Evolutionary conservation across 2,329 filamentous ascomycete genomes (phyloP), one percentile per base, ranked within the genome.

Genomic region (Aureobasidium namibiae): DNA sequence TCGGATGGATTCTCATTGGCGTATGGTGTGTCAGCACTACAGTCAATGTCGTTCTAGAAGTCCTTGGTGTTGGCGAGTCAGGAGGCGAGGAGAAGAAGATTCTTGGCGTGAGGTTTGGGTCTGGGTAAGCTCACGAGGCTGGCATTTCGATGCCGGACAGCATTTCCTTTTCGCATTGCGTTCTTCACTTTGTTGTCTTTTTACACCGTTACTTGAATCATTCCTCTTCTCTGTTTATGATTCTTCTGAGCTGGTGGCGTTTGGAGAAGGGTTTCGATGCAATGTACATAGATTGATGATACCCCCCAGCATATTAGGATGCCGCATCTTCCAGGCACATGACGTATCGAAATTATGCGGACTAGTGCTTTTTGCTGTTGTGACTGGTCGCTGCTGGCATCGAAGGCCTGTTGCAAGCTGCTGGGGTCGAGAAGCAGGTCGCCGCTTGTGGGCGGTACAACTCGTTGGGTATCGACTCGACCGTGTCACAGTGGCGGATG

Each of bases 11-110:
- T 0, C 72, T 97, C 66, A 88, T 99, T 66, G 80, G 76, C 10
- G 73, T 97, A 18, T 99, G 94, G 94, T 78, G 75, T 13, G 72
- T 90, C 26, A 92, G 89, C 69, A 97, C 92, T 0, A 68, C 89
- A 34, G 77, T 86, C 23, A 99, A 97, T 73, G 82, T 99, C 2
- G 78, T 87, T 44, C 82, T 95, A 16, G 94, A 99, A 74, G 67
- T 92, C 44, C 65, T 72, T 10, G 76, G 76, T 2, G 31, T 63
- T 62, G 68, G 60, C 13, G 61, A 61, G 39, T 36, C 46, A n/a
- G 36, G 39, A 4, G 48, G 48, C 1, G 48, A 53, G 31, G 46
- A 36, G 4, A 42, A 24, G 18, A 42, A 8, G 10, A 16, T 10
- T 4, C 9, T 39, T 34, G 5, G 9, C n/a, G 14, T 31, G 7